These are phyloP conservation scores for Fusarium graminum DNA, from an alignment of 2,329 filamentous ascomycete species.

Conservation along the genomic window DNA sequence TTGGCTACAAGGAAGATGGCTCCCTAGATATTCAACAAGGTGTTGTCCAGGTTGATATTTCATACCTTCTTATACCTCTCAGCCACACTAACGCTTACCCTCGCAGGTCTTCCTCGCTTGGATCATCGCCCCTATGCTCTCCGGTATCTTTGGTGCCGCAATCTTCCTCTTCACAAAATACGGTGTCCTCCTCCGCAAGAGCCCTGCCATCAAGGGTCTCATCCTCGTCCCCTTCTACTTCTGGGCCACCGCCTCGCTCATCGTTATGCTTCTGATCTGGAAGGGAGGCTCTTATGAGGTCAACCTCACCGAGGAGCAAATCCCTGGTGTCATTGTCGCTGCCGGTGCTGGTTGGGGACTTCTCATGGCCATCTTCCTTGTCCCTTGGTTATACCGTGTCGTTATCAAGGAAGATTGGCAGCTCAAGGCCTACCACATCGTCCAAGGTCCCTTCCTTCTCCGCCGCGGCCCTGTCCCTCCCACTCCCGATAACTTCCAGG, in stretches of 20 bases:
- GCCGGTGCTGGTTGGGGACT: conserved; percentile 64
- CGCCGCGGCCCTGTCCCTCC: conserved; percentile 55
- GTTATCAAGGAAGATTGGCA: conserved; percentile 72
- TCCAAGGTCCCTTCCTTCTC: conserved; percentile 66
- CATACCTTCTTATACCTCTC: accelerated
- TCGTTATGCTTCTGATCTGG: conserved; percentile 73
- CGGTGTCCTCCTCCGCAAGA: conserved; percentile 65
- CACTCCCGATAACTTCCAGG: conserved; percentile 58
- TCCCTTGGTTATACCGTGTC: conserved; percentile 70
- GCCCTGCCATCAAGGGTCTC: conserved; percentile 67
- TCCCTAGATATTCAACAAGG: conserved; percentile 59
- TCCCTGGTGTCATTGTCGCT: conserved; percentile 67
- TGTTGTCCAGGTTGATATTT: conserved; percentile 61
- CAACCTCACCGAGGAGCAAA: conserved; percentile 61
- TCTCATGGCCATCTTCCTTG: conserved; percentile 65
- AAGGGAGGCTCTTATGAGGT: conserved; percentile 63
- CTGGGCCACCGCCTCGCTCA: conserved; percentile 65
- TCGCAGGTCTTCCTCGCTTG: conserved; percentile 71
- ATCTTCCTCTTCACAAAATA: conserved; percentile 71
- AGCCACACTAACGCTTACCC: conserved; percentile 46
- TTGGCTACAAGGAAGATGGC: conserved; percentile 58
- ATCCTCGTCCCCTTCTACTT: conserved; percentile 69
- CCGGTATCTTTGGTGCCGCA: conserved; percentile 65
- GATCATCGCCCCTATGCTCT: conserved; percentile 70
- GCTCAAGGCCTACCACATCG: conserved; percentile 67